Percentiles rank a stretch among this genome's conserved stretches.
Conservation (phyloP, 2,329 filamentous ascomycete species). For the Colletotrichum lupini region DNA sequence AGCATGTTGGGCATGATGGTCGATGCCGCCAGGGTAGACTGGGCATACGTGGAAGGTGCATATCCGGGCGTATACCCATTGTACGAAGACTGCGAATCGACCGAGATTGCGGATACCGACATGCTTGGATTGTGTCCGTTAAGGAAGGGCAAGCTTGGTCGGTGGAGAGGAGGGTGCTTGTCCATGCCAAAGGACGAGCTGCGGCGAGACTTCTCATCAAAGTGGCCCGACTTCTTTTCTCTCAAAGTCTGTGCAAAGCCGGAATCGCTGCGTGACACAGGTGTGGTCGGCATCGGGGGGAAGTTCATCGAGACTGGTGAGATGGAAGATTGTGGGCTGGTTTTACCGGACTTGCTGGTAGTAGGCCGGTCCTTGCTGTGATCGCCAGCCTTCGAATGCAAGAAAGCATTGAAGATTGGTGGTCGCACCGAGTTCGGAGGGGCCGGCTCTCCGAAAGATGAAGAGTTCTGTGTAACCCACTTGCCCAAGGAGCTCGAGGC, state of each 20-base stretch:
- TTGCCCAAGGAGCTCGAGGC: conserved; percentile 80
- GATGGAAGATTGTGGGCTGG: conserved; percentile 71
- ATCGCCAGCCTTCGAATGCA: conserved; percentile 75
- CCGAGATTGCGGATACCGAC: conserved; percentile 69
- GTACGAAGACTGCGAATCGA: conserved; percentile 77
- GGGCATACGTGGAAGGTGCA: conserved; percentile 85
- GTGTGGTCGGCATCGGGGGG: conserved; percentile 78
- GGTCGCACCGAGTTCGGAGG: conserved; percentile 62
- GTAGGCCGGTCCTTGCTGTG: conserved; percentile 79
- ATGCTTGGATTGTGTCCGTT: conserved; percentile 70
- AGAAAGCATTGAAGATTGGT: conserved; percentile 91
- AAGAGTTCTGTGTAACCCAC: conserved; percentile 90
- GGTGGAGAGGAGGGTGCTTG: conserved; percentile 73
- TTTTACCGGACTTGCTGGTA: conserved; percentile 74
- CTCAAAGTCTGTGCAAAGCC: conserved; percentile 89
- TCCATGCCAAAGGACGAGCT: conserved; percentile 94
- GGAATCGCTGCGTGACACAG: conserved; percentile 90
- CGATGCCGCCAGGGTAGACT: conserved; percentile 86
- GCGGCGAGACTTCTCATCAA: conserved; percentile 82
- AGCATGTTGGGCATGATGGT: conserved; percentile 89
- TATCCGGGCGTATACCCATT: conserved; percentile 71
- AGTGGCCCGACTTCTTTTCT: conserved; percentile 95
- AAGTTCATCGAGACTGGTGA: conserved; percentile 86
- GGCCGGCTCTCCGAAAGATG: conserved; percentile 80
- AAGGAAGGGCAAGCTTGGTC: conserved; percentile 80